phyloP scores from a whole-genome alignment of 83 land plant species.

The Thuja plicata region DNA sequence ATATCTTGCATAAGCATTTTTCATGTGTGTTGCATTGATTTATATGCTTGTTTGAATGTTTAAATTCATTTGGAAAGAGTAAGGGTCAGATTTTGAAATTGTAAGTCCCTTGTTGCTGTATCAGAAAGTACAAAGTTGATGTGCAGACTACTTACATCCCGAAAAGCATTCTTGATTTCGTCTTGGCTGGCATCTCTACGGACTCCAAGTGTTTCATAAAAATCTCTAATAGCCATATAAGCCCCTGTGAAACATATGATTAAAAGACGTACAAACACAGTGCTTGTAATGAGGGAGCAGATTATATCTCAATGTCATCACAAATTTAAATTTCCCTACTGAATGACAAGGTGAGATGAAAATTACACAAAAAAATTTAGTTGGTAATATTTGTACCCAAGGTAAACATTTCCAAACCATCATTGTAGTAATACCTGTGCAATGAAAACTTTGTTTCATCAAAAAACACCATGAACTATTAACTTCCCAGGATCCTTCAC shows the following conservation, averaged over 20 bases:
- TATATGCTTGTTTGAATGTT: too few species aligned
- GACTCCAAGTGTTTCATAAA: conserved; percentile 69
- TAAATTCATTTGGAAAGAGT: too few species aligned
- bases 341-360: background rate
- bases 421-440: background rate
- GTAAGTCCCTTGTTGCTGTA: background rate
- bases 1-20: too few species aligned
- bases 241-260: conserved; percentile 23
- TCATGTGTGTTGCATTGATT: too few species aligned
- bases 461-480: background rate
- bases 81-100: background rate
- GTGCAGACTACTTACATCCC: conserved; percentile 40
- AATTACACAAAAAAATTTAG: background rate
- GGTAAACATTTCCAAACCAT: background rate
- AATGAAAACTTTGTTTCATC: background rate
- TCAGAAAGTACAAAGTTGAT: conserved; percentile 3
- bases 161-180: conserved; percentile 75
- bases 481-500: background rate
- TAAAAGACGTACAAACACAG: background rate
- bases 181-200: conserved; percentile 46
- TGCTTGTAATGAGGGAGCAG: background rate
- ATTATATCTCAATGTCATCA: background rate
- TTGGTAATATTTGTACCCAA: background rate
- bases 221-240: conserved; percentile 35
- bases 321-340: background rate